Conservation (phyloP, 148 eudicot genomes). For the Heliosperma pusillum region DNA sequence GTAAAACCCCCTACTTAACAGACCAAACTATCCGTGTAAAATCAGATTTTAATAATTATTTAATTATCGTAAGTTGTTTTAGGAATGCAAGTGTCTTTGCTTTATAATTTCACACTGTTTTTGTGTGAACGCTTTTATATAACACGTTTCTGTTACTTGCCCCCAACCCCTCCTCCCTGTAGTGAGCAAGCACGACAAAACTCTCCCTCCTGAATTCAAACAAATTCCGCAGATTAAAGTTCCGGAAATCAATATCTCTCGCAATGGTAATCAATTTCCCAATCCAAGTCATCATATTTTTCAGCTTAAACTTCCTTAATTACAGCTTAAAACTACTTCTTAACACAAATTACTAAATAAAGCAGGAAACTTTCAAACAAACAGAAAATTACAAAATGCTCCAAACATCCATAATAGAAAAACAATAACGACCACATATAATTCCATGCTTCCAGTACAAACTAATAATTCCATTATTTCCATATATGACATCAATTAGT, state of each 20-base stretch:
- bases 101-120: neutral
- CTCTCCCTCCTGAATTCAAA: neutral
- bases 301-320: neutral
- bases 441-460: too few relatives aligned
- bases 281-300: neutral
- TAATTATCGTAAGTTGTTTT: too few relatives aligned
- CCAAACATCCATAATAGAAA: neutral
- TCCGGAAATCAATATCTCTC: neutral
- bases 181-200: neutral
- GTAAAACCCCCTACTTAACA: too few relatives aligned
- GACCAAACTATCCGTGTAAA: too few relatives aligned
- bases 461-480: too few relatives aligned
- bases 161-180: neutral
- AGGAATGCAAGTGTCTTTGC: neutral
- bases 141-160: too few relatives aligned
- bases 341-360: neutral
- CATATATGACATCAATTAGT: too few relatives aligned
- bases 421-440: neutral
- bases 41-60: too few relatives aligned
- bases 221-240: neutral
- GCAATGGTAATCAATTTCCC: neutral
- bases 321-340: neutral
- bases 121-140: neutral
- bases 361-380: neutral
- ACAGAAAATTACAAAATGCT: neutral